A percentile compares a stretch with the other conserved stretches of the same genome.
phyloP scores from a whole-genome alignment of 345 rosid genomes.

The Populus davidiana region DNA sequence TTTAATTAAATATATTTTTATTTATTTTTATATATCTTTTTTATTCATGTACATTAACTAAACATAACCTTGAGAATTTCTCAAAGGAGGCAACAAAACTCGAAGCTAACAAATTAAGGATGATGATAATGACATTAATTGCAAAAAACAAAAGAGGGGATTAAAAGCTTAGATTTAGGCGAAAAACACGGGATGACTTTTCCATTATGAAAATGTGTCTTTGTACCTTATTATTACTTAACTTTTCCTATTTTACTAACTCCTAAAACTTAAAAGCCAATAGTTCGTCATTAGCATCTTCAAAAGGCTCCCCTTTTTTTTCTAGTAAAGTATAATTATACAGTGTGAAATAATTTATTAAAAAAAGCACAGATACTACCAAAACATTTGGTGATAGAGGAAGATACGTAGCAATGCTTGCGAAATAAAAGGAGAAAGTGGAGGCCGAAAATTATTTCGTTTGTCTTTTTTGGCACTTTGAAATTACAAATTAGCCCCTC shows the following conservation, averaged over 20 bases:
- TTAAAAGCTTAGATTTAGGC: conserved; percentile 30
- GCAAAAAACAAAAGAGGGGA: not conserved
- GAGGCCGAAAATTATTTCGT: too few relatives aligned
- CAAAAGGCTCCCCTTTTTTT: conserved; percentile 11
- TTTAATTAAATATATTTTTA: too few relatives aligned
- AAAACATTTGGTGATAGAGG: not conserved
- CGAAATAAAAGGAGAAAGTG: not conserved
- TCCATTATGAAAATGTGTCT: conserved; percentile 17
- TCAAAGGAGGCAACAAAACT: not conserved
- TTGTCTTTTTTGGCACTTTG: too few relatives aligned
- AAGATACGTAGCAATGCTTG: conserved; percentile 22
- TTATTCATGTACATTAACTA: too few relatives aligned
- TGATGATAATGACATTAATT: not conserved
- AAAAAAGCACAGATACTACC: not conserved
- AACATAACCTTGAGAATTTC: not conserved
- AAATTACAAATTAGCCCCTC: too few relatives aligned
- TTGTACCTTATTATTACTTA: conserved; percentile 1
- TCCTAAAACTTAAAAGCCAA: not conserved
- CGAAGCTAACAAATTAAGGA: not conserved
- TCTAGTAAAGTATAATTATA: conserved; percentile 8
- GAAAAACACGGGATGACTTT: conserved; percentile 29
- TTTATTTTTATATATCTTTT: too few relatives aligned
- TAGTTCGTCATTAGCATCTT: conserved; percentile 13
- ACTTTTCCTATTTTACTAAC: not conserved
- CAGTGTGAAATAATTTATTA: not conserved